Evolutionary conservation across 2,329 filamentous ascomycete species (phyloP).

Genomic region (Pseudogymnoascus sp.): DNA sequence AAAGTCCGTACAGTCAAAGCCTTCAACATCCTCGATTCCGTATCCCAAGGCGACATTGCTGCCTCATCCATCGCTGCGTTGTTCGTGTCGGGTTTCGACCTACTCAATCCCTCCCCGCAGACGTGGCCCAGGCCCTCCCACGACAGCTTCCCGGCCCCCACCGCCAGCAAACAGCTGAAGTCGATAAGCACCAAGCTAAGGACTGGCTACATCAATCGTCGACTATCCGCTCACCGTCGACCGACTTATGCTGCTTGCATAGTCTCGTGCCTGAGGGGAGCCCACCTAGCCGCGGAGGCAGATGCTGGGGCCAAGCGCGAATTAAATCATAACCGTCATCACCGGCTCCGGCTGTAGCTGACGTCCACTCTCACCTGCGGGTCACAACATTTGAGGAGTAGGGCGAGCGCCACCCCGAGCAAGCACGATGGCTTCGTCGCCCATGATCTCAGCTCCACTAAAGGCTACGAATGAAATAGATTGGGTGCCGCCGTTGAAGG

Average conservation of each 20-base stretch:
- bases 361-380: conserved; percentile 6
- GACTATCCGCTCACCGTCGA: not conserved
- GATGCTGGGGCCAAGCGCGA: conserved; percentile 2
- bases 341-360: conserved; percentile 1
- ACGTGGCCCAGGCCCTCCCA: conserved; percentile 3
- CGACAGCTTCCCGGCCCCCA: not conserved
- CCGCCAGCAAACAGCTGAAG: conserved; percentile 2
- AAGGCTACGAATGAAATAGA: conserved; percentile 97
- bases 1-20: not conserved
- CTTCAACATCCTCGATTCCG: not conserved
- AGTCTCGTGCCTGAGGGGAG: not conserved
- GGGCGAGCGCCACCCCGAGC: not conserved
- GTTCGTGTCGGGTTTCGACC: not conserved
- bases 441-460: conserved; percentile 90
- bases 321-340: conserved; percentile 1
- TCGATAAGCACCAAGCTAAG: conserved; percentile 6
- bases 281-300: conserved; percentile 6
- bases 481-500: conserved; percentile 87
- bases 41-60: conserved; percentile 1
- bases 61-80: conserved; percentile 1
- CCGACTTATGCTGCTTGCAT: not conserved
- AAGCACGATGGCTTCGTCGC: conserved; percentile 8
- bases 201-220: conserved; percentile 1
- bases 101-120: not conserved
- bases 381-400: not conserved